Conservation (phyloP, 805 yeast species). For the Zygosaccharomyces lentus region DNA sequence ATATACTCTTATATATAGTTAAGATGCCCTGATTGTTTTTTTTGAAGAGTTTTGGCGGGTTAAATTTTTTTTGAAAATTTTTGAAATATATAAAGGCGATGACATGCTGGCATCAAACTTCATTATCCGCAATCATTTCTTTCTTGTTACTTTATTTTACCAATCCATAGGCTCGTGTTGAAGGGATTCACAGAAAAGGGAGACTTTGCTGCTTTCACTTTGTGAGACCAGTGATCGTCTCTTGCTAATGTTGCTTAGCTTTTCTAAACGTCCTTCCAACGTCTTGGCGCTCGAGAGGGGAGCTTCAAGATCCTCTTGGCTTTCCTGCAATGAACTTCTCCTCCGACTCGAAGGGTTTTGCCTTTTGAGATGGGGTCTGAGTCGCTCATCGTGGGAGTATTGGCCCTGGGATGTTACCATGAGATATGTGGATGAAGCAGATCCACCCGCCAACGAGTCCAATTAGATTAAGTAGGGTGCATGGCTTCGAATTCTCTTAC, state of each 20-base stretch:
- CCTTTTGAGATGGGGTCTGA: conserved; percentile 34
- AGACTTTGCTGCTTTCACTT: conserved; percentile 23
- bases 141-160: conserved; percentile 1
- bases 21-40: not conserved
- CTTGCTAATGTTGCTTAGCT: conserved; percentile 36
- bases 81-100: conserved; percentile 1
- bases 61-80: conserved; percentile 1
- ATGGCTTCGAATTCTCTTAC: conserved; percentile 38
- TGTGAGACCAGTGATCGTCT: conserved; percentile 20
- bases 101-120: not conserved
- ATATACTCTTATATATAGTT: not conserved
- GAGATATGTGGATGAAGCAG: conserved; percentile 54
- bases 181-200: conserved; percentile 21
- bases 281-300: conserved; percentile 75
- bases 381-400: conserved; percentile 21
- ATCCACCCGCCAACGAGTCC: conserved; percentile 94
- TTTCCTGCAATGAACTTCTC: conserved; percentile 27
- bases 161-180: conserved; percentile 31
- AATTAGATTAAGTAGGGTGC: conserved; percentile 61
- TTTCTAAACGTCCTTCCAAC: conserved; percentile 35
- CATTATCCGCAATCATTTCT: not conserved
- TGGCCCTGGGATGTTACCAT: conserved; percentile 14
- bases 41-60: conserved; percentile 4
- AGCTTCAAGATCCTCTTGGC: conserved; percentile 33
- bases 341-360: conserved; percentile 21